Evolutionary conservation across 176 grass and related monocot genomes (phyloP), one percentile per base, ranked within the genome.

Genomic region (Leersia perrieri): DNA sequence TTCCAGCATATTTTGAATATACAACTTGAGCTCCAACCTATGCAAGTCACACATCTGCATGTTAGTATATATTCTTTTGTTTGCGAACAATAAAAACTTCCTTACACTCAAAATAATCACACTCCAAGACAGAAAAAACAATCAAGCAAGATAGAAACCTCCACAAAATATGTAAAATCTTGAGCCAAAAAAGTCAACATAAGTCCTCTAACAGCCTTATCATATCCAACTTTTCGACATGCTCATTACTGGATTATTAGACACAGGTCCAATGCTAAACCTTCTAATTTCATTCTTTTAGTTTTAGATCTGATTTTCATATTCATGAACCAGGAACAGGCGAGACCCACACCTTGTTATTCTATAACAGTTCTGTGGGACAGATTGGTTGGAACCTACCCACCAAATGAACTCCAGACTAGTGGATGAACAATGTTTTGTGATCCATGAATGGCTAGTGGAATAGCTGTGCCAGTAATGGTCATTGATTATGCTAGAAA

Each of bases 1-100:
- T 97, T 70, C 94, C 94, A n/a, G 87, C 91, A 75, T 92, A 94
- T 82, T 86, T 97, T 2, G 89, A 92, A 76, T 94, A 97, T 40
- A 92, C 68, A 68, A 94, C 89, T 32, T 92, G 82, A 22, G 87
- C 61, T 34, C 94, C 91, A 71, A 80, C 63, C 91, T 97, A 55
- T 61, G 84, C 58, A 33, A 82, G 31, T 64, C 75, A 64, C 51
- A 83, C 27, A 69, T 63, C 16, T 9, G 49, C 7, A 83, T 22
- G 33, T 78, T 27, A 73, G 18, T n/a, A 66, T 3, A 32, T 36
- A 32, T 28, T 42, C 18, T 63, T 82, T 57, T 55, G 40, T 71
- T 64, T 38, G 26, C n/a, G n/a, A 60, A 60, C 5, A 53, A 27
- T 13, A 65, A 9, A 15, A 60, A 31, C 3, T 36, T 83, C 10